Evolutionary conservation across 2,329 filamentous ascomycete species (phyloP).

Genomic region (Nothopassalora personata): DNA sequence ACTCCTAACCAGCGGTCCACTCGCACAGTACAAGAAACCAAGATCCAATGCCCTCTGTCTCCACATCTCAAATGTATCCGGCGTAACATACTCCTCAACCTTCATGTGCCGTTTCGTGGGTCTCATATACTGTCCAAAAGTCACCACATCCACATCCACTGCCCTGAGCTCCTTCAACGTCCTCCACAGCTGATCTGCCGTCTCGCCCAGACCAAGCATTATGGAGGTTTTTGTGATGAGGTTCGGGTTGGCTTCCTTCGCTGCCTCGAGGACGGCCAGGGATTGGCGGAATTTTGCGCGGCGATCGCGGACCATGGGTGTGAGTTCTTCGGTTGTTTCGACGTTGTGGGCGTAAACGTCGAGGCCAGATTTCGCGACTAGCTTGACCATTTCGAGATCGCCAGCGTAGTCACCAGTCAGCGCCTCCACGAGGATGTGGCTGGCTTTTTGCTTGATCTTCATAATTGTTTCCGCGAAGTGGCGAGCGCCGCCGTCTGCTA

Average conservation of each 20-base stretch:
- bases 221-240: constrained; percentile 98
- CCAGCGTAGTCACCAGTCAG: constrained; percentile 84
- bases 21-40: constrained; percentile 95
- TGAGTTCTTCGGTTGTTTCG: constrained; percentile 88
- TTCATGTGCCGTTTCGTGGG: constrained; percentile 97
- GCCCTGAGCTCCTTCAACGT: constrained; percentile 76
- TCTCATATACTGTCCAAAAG: constrained; percentile 99
- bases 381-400: constrained; percentile 75
- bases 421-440: constrained; percentile 73
- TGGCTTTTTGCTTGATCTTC: constrained; percentile 73
- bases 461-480: constrained; percentile 94
- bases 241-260: constrained; percentile 68
- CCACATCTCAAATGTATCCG: constrained; percentile 88
- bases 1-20: constrained; percentile 84
- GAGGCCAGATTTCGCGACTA: constrained; percentile 80
- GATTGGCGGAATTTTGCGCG: constrained; percentile 86
- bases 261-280: constrained; percentile 70
- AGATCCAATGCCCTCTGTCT: constrained; percentile 81
- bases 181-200: constrained; percentile 76
- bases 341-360: constrained; percentile 98
- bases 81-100: constrained; percentile 91
- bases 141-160: constrained; percentile 84
- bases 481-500: constrained; percentile 77
- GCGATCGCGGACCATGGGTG: constrained; percentile 82
- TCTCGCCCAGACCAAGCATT: constrained; percentile 93